Base-by-base conservation (phyloP, 768 basidiomycete species). In the Lactarius sanguifluus region DNA sequence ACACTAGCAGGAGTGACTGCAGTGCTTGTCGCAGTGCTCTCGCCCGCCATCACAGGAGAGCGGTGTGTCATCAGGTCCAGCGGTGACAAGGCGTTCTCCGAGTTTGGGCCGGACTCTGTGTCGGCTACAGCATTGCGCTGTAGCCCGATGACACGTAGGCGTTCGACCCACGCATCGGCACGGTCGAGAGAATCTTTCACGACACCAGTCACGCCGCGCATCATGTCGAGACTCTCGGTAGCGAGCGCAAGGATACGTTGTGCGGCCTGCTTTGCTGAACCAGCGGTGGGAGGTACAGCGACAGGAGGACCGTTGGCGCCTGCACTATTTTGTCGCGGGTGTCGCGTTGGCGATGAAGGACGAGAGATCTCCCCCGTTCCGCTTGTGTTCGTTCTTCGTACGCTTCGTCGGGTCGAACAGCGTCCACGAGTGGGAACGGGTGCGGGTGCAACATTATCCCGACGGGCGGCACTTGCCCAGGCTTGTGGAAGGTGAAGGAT, bases 211-310 rank as follows among this genome's bases (percentile, higher is more conserved):
- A 95, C 92, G 34, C 91, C 86, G 34, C 88, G 81, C 82, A 96
- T 87, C 92, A 95, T 96, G 73, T 96, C 94, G 76, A 96, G 73
- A 73, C 93, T 94, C 79, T 96, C 95, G 16, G 90, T 90, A 15
- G 94, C 93, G 10, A 96, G 85, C 9, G 88, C 86, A 70, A 96
- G 75, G 23, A 96, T 88, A 59, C 90, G 80, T 74, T 92, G 89
- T 12, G 94, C 91, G 34, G 93, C 90, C 18, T 86, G 81, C 28
- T 85, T 81, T 2, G 91, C 91, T 7, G 86, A 79, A 41, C 85
- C 81, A 0, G 84, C 81, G 0, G 80, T 81, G 6, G 78, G 75
- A 2, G 73, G 75, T 61, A 71, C 74, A 18, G 58, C 41, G 32
- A 55, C 52, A 4, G 57, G 40, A 25, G 34, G 13, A 36, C 69